Percentiles rank a stretch among this genome's conserved stretches.
Evolutionary conservation across 2,329 filamentous ascomycete species (phyloP).

Genomic region (Cytospora chrysosperma): DNA sequence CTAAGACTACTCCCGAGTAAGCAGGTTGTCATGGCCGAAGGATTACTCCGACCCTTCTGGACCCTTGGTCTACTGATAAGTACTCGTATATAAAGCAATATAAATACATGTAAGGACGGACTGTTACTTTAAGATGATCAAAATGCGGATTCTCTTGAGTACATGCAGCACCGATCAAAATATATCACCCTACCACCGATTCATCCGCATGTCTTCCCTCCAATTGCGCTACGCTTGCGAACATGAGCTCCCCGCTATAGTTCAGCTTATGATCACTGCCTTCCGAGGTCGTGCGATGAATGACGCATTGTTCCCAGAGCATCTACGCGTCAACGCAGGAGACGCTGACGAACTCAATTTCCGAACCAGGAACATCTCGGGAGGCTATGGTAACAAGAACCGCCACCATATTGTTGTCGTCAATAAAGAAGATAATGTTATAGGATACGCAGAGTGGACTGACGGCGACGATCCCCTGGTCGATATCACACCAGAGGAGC

Average conservation of each 20-base stretch:
- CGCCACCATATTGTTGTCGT: slow-evolving; percentile 14
- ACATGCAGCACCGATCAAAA: too few relatives aligned
- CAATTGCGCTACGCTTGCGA: slow-evolving; percentile 3
- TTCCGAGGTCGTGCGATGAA: slow-evolving; percentile 12
- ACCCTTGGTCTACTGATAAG: not conserved
- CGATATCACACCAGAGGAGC: slow-evolving; percentile 1
- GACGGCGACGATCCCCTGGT: not conserved
- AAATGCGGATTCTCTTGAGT: too few relatives aligned
- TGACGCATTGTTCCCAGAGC: slow-evolving; percentile 17
- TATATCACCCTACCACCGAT: not conserved
- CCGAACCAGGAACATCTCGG: not conserved
- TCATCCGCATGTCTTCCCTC: not conserved
- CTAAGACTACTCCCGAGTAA: not conserved
- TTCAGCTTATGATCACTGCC: not conserved
- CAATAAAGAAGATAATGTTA: not conserved
- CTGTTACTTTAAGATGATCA: too few relatives aligned
- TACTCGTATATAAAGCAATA: not conserved
- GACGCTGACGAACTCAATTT: slow-evolving; percentile 1
- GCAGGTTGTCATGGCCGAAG: not conserved
- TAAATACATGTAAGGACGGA: not conserved
- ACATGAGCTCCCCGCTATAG: not conserved
- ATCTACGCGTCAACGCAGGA: not conserved
- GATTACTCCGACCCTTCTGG: not conserved
- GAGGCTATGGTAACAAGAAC: not conserved
- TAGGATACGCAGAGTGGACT: slow-evolving; percentile 9